Percentiles rank a stretch among this genome's conserved stretches.
Conservation (phyloP, 768 basidiomycete species). For the Leccinum imitatum region DNA sequence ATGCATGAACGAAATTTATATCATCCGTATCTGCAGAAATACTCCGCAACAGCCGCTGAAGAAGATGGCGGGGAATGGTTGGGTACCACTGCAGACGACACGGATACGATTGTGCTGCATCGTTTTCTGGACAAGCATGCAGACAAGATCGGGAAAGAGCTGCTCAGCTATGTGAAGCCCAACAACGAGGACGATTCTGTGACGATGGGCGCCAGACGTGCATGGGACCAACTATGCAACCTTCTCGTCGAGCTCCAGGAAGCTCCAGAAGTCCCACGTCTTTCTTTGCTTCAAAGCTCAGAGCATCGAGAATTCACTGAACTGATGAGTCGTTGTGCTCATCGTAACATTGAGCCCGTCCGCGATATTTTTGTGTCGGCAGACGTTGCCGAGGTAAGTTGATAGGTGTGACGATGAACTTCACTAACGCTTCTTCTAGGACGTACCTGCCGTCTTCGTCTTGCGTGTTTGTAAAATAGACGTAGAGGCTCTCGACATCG, state of each 20-base stretch:
- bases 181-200: conserved; percentile 53
- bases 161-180: conserved; percentile 69
- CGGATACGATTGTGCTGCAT: conserved; percentile 79
- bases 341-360: conserved; percentile 60
- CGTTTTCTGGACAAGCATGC: conserved; percentile 83
- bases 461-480: conserved; percentile 68
- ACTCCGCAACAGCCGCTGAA: conserved; percentile 42
- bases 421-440: conserved; percentile 27
- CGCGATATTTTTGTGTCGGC: conserved; percentile 65
- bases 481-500: conserved; percentile 77
- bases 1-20: neutral
- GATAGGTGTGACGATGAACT: neutral
- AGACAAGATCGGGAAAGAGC: conserved; percentile 85
- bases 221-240: conserved; percentile 81
- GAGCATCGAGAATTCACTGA: conserved; percentile 67
- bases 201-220: conserved; percentile 66
- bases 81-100: conserved; percentile 77
- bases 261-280: conserved; percentile 62
- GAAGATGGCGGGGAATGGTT: conserved; percentile 73
- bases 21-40: conserved; percentile 37
- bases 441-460: conserved; percentile 54
- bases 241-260: conserved; percentile 77
- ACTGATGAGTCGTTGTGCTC: conserved; percentile 62
- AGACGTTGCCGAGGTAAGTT: conserved; percentile 43
- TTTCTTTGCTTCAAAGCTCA: conserved; percentile 46